A percentile compares a stretch with the other conserved stretches of the same genome.
Evolutionary conservation across 225 moss, liverwort and hornwort species (phyloP).

Genomic region (Pseudisothecium myosuroides): DNA sequence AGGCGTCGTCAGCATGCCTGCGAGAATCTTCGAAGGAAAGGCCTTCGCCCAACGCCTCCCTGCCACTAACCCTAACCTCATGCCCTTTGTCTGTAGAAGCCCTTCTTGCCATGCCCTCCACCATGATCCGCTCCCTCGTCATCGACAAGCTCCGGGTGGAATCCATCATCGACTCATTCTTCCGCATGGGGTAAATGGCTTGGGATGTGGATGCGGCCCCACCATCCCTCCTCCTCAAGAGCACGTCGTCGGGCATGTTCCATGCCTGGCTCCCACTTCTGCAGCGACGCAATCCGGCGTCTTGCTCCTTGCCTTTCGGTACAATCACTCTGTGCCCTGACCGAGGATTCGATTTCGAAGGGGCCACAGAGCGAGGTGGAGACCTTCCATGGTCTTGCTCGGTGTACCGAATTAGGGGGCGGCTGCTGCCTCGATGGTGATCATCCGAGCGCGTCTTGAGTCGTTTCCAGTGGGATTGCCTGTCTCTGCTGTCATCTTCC

Average conservation of each 20-base stretch:
- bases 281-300: neutral
- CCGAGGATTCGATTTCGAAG: neutral
- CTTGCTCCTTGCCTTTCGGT: constrained; percentile 1
- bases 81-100: constrained; percentile 3
- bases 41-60: neutral
- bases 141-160: neutral
- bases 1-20: neutral
- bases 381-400: neutral
- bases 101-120: constrained; percentile 30
- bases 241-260: neutral
- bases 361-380: neutral
- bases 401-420: neutral
- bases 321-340: neutral
- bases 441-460: constrained; percentile 18
- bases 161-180: constrained; percentile 1
- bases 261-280: neutral
- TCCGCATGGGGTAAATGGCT: constrained; percentile 12
- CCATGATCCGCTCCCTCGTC: constrained; percentile 16
- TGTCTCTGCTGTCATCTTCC: constrained; percentile 30
- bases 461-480: constrained; percentile 42
- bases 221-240: constrained; percentile 6
- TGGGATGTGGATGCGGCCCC: constrained; percentile 21
- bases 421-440: neutral
- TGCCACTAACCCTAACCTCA: constrained; percentile 30
- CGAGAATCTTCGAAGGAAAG: constrained; percentile 11